phyloP scores from a whole-genome alignment of 1,139 yeast species.

The Eremothecium coryli region DNA sequence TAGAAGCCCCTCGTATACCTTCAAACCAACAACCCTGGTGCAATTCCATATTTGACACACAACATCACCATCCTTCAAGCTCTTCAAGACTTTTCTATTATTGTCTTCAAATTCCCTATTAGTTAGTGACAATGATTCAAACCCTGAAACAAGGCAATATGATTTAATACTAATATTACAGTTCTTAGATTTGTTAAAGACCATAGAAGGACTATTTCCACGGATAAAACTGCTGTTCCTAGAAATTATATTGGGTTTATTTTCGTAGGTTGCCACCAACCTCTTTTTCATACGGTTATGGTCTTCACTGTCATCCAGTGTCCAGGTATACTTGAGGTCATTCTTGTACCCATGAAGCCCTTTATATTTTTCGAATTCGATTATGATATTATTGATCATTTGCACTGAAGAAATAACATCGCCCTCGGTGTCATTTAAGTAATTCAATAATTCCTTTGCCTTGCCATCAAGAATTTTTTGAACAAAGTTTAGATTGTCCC shows the following conservation, averaged over 20 bases:
- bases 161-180: constrained; percentile 30
- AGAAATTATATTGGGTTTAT: neutral
- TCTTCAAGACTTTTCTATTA: constrained; percentile 62
- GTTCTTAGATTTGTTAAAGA: constrained; percentile 2
- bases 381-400: constrained; percentile 39
- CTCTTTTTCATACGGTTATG: constrained; percentile 54
- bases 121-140: constrained; percentile 29
- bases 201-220: neutral
- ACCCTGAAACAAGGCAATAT: constrained; percentile 41
- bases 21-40: constrained; percentile 63
- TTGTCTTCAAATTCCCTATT: constrained; percentile 46
- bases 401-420: constrained; percentile 43
- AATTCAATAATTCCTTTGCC: constrained; percentile 37
- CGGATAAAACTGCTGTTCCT: neutral
- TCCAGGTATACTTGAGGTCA: constrained; percentile 30
- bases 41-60: constrained; percentile 67
- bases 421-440: constrained; percentile 56
- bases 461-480: constrained; percentile 16
- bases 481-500: constrained; percentile 15
- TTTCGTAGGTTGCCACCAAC: constrained; percentile 38
- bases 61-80: constrained; percentile 61
- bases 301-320: constrained; percentile 60
- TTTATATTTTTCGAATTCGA: constrained; percentile 37
- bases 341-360: constrained; percentile 21
- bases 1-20: constrained; percentile 62